phyloP scores from a whole-genome alignment of 192 early-diverging fungal species.

The Coemansia asiatica region DNA sequence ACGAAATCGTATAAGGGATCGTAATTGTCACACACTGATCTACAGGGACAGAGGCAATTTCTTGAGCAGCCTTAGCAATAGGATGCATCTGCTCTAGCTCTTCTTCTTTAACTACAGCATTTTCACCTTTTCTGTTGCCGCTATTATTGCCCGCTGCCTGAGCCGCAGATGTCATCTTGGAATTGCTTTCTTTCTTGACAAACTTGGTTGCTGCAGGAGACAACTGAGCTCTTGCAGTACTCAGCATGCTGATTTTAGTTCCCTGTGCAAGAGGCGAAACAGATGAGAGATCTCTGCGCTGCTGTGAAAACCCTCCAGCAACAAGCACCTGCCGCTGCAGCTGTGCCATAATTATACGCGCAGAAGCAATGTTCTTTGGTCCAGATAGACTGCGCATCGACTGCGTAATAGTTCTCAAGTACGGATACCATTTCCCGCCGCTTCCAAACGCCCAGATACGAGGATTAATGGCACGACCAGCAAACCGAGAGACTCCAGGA shows the following conservation, averaged over 20 bases:
- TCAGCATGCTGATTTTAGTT: not conserved
- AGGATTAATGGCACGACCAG: not conserved
- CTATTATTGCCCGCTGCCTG: not conserved
- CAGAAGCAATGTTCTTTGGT: constrained; percentile 9
- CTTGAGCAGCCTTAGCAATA: constrained; percentile 18
- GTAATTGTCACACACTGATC: constrained; percentile 42
- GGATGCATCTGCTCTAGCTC: constrained; percentile 5
- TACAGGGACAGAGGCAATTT: constrained; percentile 5
- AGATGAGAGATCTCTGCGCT: constrained; percentile 33
- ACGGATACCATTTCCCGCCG: constrained; percentile 49
- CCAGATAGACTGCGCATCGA: constrained; percentile 22
- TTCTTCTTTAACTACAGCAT: not conserved
- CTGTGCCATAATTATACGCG: constrained; percentile 30
- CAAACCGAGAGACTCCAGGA: constrained; percentile 13
- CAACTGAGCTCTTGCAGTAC: not conserved
- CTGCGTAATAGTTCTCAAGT: constrained; percentile 18
- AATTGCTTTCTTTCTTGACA: not conserved
- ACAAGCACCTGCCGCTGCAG: constrained; percentile 34
- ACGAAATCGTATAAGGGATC: constrained; percentile 21
- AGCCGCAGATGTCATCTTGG: not conserved
- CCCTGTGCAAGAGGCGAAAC: constrained; percentile 4
- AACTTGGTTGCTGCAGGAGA: not conserved
- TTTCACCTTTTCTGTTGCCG: not conserved
- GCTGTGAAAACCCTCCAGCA: constrained; percentile 28
- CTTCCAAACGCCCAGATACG: constrained; percentile 33